Evolutionary conservation across 1,139 yeast genomes (phyloP), one percentile per base, ranked within the genome.

Genomic region (Kluyveromyces sp.): DNA sequence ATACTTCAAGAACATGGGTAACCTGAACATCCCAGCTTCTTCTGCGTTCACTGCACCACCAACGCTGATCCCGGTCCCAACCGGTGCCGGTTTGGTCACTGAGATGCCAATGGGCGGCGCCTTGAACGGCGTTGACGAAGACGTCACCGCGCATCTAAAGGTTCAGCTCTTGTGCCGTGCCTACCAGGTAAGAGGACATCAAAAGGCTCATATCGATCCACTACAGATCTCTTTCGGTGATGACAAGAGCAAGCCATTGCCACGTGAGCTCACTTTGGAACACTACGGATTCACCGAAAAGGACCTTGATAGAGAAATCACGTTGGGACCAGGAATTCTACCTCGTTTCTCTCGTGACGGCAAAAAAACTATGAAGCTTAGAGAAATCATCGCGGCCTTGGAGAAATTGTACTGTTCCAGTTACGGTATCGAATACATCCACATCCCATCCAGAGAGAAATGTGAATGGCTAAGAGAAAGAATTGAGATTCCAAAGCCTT

Each of bases 381-480:
- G 78, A 57, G 96, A 89, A 60, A 78, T 92, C 56, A 75, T 92
- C 53, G 77, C 70, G 39, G 70, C 77, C 52, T 83, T 95, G 69
- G 96, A 94, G 69, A 72, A 74, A 54, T 76, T 86, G 57, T 92
- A 94, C 74, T 88, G 96, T 70, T 77, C 83, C 38, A 70, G 85
- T 40, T 88, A 88, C 64, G 98, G 97, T 70, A 78, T 86, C 49
- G 97, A 92, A 71, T 92, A 88, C 69, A 84, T 92, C 59, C 99
- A 92, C 69, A 94, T 92, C 56, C 96, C 98, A 49, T 85, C 95
- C 46, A 83, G 94, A 67, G 87, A 79, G 59, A 85, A 85, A 69
- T 94, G 97, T 73, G 96, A 92, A 68, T 92, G 98, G 99, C 78
- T 92, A 63, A 83, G 98, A 73, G 95, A 88, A 69, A 78, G 96